A percentile compares a stretch with the other conserved stretches of the same genome.
Evolutionary conservation across 257 asterid genomes (phyloP).

Genomic region (Penstemon barbatus): DNA sequence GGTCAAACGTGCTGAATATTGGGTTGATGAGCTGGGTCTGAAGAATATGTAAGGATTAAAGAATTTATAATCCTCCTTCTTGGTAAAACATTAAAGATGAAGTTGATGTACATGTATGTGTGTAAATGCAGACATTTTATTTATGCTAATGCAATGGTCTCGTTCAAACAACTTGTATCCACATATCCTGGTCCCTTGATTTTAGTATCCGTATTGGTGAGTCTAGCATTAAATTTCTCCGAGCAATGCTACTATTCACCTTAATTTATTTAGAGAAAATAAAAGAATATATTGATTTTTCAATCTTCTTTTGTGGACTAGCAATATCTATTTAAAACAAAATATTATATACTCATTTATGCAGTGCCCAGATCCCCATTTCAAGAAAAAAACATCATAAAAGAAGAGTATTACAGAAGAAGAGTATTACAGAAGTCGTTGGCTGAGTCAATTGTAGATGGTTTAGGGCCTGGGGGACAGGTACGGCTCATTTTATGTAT

Average conservation of each 20-base stretch:
- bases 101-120: conserved; percentile 26
- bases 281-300: conserved; percentile 20
- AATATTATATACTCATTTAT: conserved; percentile 28
- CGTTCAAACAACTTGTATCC: conserved; percentile 71
- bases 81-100: conserved; percentile 23
- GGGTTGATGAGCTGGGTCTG: conserved; percentile 71
- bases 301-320: neutral
- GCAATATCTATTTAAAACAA: conserved; percentile 15
- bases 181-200: conserved; percentile 86
- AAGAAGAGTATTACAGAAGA: no score
- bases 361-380: conserved; percentile 99
- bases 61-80: conserved; percentile 27
- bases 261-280: neutral
- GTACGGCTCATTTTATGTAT: conserved; percentile 35
- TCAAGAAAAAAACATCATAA: conserved; percentile 85
- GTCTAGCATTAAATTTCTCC: conserved; percentile 28
- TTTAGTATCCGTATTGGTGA: conserved; percentile 85
- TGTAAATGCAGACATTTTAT: conserved; percentile 73
- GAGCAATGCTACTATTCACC: conserved; percentile 4
- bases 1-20: conserved; percentile 78
- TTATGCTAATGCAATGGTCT: conserved; percentile 74
- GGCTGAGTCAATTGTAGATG: conserved; percentile 63
- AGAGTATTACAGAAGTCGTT: conserved; percentile 89
- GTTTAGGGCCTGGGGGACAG: conserved; percentile 74
- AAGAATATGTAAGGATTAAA: conserved; percentile 66